Percentiles rank a stretch among this genome's conserved stretches.
phyloP scores from a whole-genome alignment of 257 asterid species.

The Lavandula angustifolia region DNA sequence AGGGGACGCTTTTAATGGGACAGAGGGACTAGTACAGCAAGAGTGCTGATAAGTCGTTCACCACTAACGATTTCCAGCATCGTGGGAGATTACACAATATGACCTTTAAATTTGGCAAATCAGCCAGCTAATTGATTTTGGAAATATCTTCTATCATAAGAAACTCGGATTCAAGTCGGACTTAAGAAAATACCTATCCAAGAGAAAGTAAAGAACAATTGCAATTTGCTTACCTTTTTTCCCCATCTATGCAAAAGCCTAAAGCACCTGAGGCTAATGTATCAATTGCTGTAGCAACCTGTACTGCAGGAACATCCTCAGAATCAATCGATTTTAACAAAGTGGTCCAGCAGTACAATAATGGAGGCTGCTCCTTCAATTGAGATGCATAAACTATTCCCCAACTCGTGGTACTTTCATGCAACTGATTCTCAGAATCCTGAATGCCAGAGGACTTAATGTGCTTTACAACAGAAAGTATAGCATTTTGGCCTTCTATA shows the following conservation, averaged over 20 bases:
- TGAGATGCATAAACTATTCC: conserved; percentile 43
- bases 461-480: conserved; percentile 50
- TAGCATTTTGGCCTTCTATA: conserved; percentile 59
- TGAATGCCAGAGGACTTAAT: conserved; percentile 44
- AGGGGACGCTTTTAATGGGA: no score
- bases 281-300: conserved; percentile 59
- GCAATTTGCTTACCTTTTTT: conserved; percentile 56
- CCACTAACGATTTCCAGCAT: background rate
- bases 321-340: conserved; percentile 48
- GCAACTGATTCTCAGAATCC: conserved; percentile 48
- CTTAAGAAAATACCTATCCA: conserved; percentile 15
- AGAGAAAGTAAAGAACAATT: conserved; percentile 18
- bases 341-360: conserved; percentile 71
- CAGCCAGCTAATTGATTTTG: conserved; percentile 1
- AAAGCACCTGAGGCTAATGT: conserved; percentile 64
- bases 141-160: conserved; percentile 26
- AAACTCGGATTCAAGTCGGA: conserved; percentile 19
- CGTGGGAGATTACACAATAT: background rate
- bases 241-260: conserved; percentile 63
- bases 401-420: conserved; percentile 44
- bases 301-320: conserved; percentile 51
- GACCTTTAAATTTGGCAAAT: background rate
- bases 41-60: background rate
- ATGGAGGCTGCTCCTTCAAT: conserved; percentile 75
- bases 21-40: background rate